Conservation (phyloP, 2,329 filamentous ascomycete species). For the Penicillium sp. region DNA sequence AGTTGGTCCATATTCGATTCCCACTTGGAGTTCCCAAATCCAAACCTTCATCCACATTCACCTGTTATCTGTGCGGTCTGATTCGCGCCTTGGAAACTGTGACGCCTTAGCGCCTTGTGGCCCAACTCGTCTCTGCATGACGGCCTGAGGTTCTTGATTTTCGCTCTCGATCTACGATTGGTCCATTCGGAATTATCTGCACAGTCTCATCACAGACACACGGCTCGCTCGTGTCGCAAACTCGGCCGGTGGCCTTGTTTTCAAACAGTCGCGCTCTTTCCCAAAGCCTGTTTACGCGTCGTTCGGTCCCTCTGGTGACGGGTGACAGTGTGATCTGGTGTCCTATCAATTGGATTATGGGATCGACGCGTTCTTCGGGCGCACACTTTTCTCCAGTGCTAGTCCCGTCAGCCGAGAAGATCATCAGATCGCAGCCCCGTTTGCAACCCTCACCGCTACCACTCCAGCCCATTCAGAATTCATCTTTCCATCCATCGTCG, state of each 20-base stretch:
- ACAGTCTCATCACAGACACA: conserved; percentile 11
- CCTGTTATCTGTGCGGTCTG: conserved; percentile 11
- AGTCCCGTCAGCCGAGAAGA: conserved; percentile 39
- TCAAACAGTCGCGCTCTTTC: conserved; percentile 13
- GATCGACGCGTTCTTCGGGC: conserved; percentile 45
- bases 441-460: conserved; percentile 56
- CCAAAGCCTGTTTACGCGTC: conserved; percentile 28
- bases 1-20: not conserved
- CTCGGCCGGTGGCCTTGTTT: conserved; percentile 7
- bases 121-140: conserved; percentile 27
- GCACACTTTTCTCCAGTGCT: conserved; percentile 62
- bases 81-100: conserved; percentile 20
- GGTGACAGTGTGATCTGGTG: conserved; percentile 14
- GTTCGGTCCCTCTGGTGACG: conserved; percentile 22
- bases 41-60: not conserved
- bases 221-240: conserved; percentile 16
- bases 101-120: conserved; percentile 29
- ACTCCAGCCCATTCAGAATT: conserved; percentile 43
- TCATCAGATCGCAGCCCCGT: conserved; percentile 36
- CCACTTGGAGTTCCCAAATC: not conserved
- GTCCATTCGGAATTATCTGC: conserved; percentile 18
- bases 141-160: conserved; percentile 23
- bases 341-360: conserved; percentile 31
- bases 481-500: conserved; percentile 58
- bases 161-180: conserved; percentile 15